Evolutionary conservation across 208 protist genomes (phyloP).

Genomic region (Acanthamoeba healyi): DNA sequence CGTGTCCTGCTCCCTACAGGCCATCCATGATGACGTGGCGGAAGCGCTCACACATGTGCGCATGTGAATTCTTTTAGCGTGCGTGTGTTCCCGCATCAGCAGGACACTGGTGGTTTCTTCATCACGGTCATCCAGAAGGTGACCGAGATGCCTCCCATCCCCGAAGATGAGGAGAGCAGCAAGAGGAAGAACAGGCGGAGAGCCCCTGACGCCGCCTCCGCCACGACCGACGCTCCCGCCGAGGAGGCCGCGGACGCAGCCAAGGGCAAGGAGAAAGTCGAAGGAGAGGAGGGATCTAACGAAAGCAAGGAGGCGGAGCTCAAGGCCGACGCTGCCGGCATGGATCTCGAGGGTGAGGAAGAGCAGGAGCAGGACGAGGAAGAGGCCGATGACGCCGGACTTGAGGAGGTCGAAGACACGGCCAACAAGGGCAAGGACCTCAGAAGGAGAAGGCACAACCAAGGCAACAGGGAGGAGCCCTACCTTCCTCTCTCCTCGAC

Average conservation of each 20-base stretch:
- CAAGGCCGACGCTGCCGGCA: neutral
- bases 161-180: neutral
- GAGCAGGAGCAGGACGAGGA: neutral
- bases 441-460: neutral
- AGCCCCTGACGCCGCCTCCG: neutral
- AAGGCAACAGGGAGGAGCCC: neutral
- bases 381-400: neutral
- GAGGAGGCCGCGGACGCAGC: neutral
- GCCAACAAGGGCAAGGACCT: neutral
- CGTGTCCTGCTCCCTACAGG: neutral
- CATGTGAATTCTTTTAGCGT: conserved; percentile 86
- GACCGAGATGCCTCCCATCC: neutral
- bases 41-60: neutral
- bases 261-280: neutral
- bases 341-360: neutral
- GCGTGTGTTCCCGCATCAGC: conserved; percentile 95
- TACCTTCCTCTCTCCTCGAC: neutral
- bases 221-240: neutral
- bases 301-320: neutral
- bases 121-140: conserved; percentile 94
- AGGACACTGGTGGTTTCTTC: conserved; percentile 98
- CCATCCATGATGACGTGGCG: neutral
- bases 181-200: neutral
- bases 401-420: neutral
- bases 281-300: neutral